A percentile compares a stretch with the other conserved stretches of the same genome.
Evolutionary conservation across 2,329 filamentous ascomycete species (phyloP).

Genomic region (Fusarium verticillioides): DNA sequence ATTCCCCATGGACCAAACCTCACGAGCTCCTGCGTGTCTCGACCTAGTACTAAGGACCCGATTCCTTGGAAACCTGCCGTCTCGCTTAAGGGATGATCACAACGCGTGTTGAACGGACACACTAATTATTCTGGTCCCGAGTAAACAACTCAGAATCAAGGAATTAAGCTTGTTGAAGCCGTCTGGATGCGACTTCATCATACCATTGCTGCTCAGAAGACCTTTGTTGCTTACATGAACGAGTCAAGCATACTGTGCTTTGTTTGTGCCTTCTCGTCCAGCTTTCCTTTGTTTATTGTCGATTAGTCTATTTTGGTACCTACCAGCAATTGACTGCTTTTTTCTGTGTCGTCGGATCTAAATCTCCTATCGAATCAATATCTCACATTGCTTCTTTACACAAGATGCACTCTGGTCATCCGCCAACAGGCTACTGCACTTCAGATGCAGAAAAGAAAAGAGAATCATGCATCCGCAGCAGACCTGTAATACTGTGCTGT

Average conservation of each 20-base stretch:
- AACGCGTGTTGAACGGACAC: constrained; percentile 11
- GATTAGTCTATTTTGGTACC: constrained; percentile 2
- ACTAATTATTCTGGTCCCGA: constrained; percentile 21
- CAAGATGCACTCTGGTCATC: constrained; percentile 5
- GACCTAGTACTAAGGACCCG: constrained; percentile 32
- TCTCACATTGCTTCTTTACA: constrained; percentile 32
- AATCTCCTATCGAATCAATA: constrained; percentile 13
- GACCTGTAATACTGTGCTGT: not conserved
- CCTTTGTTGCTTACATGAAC: not conserved
- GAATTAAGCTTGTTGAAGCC: not conserved
- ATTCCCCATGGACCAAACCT: constrained; percentile 35
- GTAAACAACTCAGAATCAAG: constrained; percentile 7
- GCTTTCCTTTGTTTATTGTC: constrained; percentile 24
- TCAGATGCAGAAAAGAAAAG: constrained; percentile 19
- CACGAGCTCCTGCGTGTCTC: constrained; percentile 32
- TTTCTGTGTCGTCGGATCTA: not conserved
- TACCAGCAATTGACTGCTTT: constrained; percentile 1
- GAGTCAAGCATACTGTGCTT: constrained; percentile 11
- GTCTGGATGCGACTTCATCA: constrained; percentile 23
- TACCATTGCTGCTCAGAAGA: constrained; percentile 18
- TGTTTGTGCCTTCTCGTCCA: not conserved
- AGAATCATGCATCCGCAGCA: constrained; percentile 8
- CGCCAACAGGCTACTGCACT: constrained; percentile 15
- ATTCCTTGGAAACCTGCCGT: constrained; percentile 26
- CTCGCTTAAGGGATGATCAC: constrained; percentile 12